Base-by-base conservation (phyloP, 768 basidiomycete genomes). In the Pleurotus tuber-regium region DNA sequence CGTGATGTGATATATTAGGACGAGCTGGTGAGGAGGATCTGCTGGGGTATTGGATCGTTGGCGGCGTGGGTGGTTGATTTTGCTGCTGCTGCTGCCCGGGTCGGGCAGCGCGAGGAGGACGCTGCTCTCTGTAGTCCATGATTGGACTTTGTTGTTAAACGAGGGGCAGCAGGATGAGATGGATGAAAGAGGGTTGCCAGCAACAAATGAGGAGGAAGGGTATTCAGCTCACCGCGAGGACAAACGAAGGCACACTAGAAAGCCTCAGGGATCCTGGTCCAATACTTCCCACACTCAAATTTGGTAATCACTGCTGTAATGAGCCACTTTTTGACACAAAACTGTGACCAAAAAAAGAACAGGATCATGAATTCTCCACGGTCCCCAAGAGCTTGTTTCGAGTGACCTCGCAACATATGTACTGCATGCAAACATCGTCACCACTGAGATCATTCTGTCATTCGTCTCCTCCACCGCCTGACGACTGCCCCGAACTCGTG, bases 31-130 rank as follows among this genome's bases (percentile, higher is more conserved):
- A 49, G 21, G 54, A 59, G 30, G 52, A 51, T 43, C 55, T 63
- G 51, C 68, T 65, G 42, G 64, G 65, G 63, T 78, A 72, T 41
- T 48, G 46, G n/a, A 48, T 48, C 18, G 46, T 35, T 5, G 46
- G 46, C 31, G 70, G 57, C 1, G 77, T 71, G 25, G 70, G 68
- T 14, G 74, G 74, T 4, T 69, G 68, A 47, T 70, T 74, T 1
- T 70, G 66, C 43, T 75, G 69, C 18, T 65, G 65, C n/a, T 53
- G 68, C 16, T 66, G 59, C 1, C 64, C 60, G 44, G 76, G 83
- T 35, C 81, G 73, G 50, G 75, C 71, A 54, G 80, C 70, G 53
- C 80, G 78, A 36, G 79, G 79, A n/a, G 79, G 80, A 25, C 80
- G 73, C 61, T 72, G 72, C 63, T 78, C 76, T 53, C 70, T 65